phyloP scores from a whole-genome alignment of 2,329 filamentous ascomycete genomes.

The Metarhizium brunneum region DNA sequence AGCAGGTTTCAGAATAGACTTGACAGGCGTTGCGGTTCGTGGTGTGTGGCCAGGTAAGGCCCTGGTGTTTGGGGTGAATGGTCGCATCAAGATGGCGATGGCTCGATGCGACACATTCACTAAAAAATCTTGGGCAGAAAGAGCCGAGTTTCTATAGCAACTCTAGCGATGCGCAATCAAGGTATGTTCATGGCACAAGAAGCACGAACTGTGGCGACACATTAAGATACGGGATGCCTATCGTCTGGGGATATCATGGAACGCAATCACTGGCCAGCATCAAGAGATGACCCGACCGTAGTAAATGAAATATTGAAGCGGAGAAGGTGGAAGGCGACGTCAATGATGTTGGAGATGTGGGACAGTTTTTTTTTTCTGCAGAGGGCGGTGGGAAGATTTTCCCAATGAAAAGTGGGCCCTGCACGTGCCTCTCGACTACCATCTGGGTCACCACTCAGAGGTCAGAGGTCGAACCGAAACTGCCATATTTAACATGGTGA shows the following conservation, averaged over 20 bases:
- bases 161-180: neutral
- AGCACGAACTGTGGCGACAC: neutral
- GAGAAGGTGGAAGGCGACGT: neutral
- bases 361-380: slow-evolving; percentile 11
- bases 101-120: neutral
- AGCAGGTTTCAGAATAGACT: slow-evolving; percentile 42
- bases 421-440: slow-evolving; percentile 18
- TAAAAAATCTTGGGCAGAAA: neutral
- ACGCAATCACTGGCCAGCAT: neutral
- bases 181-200: neutral
- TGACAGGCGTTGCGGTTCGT: slow-evolving; percentile 33
- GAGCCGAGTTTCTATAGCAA: neutral
- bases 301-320: neutral
- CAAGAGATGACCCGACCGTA: neutral
- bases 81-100: slow-evolving; percentile 16
- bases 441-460: neutral
- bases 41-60: slow-evolving; percentile 22
- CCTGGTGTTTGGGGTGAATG: slow-evolving; percentile 26
- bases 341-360: slow-evolving; percentile 9
- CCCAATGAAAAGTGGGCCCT: slow-evolving; percentile 15
- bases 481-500: too few species aligned
- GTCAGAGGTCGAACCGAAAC: too few species aligned
- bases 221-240: neutral
- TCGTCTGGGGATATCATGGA: neutral
- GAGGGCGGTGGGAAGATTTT: slow-evolving; percentile 14